These are phyloP conservation scores for Daldinia bambusicola DNA, from an alignment of 495 filamentous ascomycete species.

Conservation along the genomic window DNA sequence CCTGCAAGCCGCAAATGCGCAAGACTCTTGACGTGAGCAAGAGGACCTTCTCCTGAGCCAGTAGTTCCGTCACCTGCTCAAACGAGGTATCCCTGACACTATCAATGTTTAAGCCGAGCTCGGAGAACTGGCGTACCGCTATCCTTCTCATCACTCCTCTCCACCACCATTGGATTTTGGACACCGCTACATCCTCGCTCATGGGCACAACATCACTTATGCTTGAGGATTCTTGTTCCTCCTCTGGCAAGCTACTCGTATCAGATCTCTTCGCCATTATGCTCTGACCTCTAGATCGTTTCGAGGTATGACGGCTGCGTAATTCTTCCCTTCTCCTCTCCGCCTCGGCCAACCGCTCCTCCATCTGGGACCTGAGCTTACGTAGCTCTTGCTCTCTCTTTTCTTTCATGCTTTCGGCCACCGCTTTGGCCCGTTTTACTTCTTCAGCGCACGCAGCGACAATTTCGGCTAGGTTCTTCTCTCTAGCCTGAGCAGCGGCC, in stretches of 20 bases:
- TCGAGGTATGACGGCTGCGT: conserved; percentile 65
- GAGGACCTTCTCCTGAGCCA: conserved; percentile 80
- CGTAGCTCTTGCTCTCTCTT: conserved; percentile 86
- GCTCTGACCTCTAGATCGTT: conserved; percentile 72
- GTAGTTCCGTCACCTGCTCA: conserved; percentile 78
- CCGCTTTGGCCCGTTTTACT: conserved; percentile 90
- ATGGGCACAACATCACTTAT: conserved; percentile 61
- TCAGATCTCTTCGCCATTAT: conserved; percentile 62
- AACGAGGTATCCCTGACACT: conserved; percentile 79
- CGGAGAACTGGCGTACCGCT: conserved; percentile 71
- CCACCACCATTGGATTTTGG: conserved; percentile 82
- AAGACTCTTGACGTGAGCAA: conserved; percentile 75
- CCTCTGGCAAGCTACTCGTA: conserved; percentile 61
- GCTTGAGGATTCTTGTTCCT: conserved; percentile 55
- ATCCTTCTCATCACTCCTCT: conserved; percentile 67
- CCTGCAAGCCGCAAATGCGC: conserved; percentile 78
- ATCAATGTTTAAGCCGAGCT: conserved; percentile 78
- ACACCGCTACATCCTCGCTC: conserved; percentile 73
- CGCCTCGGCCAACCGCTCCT: conserved; percentile 87
- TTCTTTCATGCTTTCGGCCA: conserved; percentile 92
- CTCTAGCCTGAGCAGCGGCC: conserved; percentile 89
- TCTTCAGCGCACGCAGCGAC: conserved; percentile 94
- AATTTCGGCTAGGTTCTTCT: conserved; percentile 92
- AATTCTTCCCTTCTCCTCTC: conserved; percentile 76
- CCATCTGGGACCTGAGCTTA: conserved; percentile 79